A percentile compares a stretch with the other conserved stretches of the same genome.
phyloP scores from a whole-genome alignment of 2,329 filamentous ascomycete genomes.

The Exserohilum turcica region DNA sequence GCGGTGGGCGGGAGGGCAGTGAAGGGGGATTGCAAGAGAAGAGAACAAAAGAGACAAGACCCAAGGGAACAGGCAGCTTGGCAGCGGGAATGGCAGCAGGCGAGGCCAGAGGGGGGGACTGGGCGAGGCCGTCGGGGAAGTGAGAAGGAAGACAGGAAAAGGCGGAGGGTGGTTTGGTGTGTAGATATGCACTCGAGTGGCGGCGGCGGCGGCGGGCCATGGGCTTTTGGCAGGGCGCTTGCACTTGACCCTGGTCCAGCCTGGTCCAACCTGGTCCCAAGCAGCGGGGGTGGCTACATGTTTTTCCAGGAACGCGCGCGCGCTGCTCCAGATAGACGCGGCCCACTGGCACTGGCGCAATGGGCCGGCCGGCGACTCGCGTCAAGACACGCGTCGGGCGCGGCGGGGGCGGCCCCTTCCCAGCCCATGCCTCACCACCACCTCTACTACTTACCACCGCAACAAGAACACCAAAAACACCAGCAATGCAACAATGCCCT shows the following conservation, averaged over 20 bases:
- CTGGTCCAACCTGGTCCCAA: slow-evolving; percentile 11
- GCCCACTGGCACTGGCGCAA: slow-evolving; percentile 17
- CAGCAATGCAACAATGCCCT: too few relatives aligned
- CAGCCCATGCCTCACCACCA: not conserved
- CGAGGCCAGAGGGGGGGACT: not conserved
- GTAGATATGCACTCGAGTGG: not conserved
- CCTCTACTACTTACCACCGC: too few relatives aligned
- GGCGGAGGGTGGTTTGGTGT: not conserved
- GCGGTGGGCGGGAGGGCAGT: slow-evolving; percentile 7
- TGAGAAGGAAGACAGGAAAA: not conserved
- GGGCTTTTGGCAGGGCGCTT: slow-evolving; percentile 10
- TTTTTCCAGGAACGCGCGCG: slow-evolving; percentile 22
- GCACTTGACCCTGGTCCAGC: too few relatives aligned
- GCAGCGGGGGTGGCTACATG: slow-evolving; percentile 12
- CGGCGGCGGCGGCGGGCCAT: slow-evolving; percentile 9
- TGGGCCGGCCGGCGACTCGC: slow-evolving; percentile 5
- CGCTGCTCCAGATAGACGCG: slow-evolving; percentile 16
- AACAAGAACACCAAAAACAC: too few relatives aligned
- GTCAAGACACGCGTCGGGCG: slow-evolving; percentile 15
- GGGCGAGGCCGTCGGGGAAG: not conserved
- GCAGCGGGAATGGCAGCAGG: not conserved
- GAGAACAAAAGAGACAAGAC: not conserved
- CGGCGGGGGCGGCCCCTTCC: too few relatives aligned
- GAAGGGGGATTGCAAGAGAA: slow-evolving; percentile 1
- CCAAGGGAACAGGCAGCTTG: too few relatives aligned